Evolutionary conservation across 2,329 filamentous ascomycete species (phyloP).

Genomic region (Aspergillus novoparasiticus): DNA sequence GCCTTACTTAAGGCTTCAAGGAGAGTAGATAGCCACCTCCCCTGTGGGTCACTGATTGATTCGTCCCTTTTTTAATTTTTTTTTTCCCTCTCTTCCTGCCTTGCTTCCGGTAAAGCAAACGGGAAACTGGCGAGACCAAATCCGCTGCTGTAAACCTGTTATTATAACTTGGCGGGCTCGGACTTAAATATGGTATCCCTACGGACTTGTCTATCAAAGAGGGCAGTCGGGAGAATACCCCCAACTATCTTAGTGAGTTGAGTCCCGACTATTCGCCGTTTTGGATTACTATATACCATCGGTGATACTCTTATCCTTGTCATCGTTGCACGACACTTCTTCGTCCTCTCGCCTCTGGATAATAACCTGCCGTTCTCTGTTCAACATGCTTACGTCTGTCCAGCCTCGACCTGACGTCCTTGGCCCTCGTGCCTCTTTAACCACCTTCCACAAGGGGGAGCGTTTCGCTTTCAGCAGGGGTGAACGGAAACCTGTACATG

Average conservation of each 20-base stretch:
- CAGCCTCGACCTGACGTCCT: conserved; percentile 24
- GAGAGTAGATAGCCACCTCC: conserved; percentile 4
- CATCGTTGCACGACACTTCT: background rate
- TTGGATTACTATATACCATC: background rate
- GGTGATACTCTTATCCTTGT: background rate
- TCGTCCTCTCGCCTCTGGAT: background rate
- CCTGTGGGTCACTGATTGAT: conserved; percentile 11
- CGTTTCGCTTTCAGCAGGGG: conserved; percentile 11
- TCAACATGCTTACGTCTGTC: conserved; percentile 29
- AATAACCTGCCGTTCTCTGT: conserved; percentile 6
- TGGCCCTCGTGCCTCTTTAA: conserved; percentile 22
- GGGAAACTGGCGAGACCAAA: conserved; percentile 10
- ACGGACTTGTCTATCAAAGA: conserved; percentile 12
- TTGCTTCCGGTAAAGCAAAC: conserved; percentile 14
- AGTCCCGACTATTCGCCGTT: background rate
- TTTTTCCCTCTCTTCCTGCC: conserved; percentile 1
- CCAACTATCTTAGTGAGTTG: conserved; percentile 12
- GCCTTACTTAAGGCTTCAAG: conserved; percentile 2
- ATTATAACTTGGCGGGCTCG: conserved; percentile 3
- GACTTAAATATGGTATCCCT: conserved; percentile 14
- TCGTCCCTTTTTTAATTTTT: background rate
- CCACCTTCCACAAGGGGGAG: conserved; percentile 8
- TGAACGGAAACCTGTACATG: background rate
- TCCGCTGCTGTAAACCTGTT: background rate
- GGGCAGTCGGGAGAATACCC: conserved; percentile 8